Base-by-base conservation (phyloP, 805 yeast species). In the Isabelozyma pseudorhagii region DNA sequence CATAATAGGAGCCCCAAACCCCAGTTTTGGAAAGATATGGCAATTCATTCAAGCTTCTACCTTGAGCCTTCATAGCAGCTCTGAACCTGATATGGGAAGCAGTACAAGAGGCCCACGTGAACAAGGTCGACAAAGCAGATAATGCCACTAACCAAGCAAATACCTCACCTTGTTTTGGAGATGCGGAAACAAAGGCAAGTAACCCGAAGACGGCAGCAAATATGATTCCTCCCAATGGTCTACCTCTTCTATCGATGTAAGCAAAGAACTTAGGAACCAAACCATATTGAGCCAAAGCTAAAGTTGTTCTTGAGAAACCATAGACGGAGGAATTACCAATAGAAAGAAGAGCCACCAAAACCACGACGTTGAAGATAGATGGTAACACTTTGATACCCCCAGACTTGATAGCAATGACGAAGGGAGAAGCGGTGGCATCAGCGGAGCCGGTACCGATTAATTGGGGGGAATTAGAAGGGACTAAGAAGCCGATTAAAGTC, bases 11-110 rank as follows among this genome's bases (percentile, higher is more conserved):
- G 9, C 74, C 74, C 51, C 49, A 46, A 3, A 68, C 39, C 4
- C 82, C 83, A 6, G 82, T 82, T n/a, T 68, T 57, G 36, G 85
- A 71, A 45, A 63, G 64, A 63, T 75, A 84, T 0, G 86, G 87
- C 45, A 84, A 68, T 40, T 82, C 85, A 4, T 63, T 67, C 18
- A 71, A 51, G 7, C 71, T 51, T 48, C 77, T 67, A 25, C 79
- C 80, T 51, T 69, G 74, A 8, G 50, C 50, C 34, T 52, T 58
- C 57, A 68, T 51, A 1, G 68, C 74, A 54, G 58, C 46, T 55
- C 75, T 62, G 48, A 67, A 69, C 48, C 73, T 52, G 34, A 67
- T 51, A 47, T 63, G 72, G n/a, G 68, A 61, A n/a, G 61, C 60
- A 15, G 63, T 57, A 45, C 69, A 62, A 47, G 67, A 63, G 49